These are phyloP conservation scores for Daedalea quercina DNA, from an alignment of 768 basidiomycete species.

Conservation along the genomic window DNA sequence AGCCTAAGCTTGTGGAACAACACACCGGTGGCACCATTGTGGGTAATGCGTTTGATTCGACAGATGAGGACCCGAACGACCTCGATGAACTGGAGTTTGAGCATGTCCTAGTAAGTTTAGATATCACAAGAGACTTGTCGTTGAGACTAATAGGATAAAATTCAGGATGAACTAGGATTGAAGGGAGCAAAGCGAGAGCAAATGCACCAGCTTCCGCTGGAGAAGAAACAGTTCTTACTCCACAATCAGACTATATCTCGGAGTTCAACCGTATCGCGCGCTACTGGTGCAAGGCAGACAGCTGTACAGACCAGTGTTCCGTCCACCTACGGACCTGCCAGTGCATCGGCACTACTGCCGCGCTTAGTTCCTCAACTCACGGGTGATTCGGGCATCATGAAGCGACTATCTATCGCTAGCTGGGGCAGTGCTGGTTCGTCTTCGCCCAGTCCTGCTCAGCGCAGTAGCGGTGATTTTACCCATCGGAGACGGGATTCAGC, in stretches of 20 bases:
- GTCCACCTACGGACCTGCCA: conserved; percentile 56
- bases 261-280: conserved; percentile 26
- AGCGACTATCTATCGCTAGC: conserved; percentile 56
- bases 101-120: conserved; percentile 53
- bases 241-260: conserved; percentile 45
- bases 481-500: conserved; percentile 13
- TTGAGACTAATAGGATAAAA: not conserved
- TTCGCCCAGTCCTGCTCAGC: conserved; percentile 27
- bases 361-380: conserved; percentile 68
- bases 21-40: conserved; percentile 26
- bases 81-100: conserved; percentile 42
- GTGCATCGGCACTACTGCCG: conserved; percentile 49
- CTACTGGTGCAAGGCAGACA: conserved; percentile 20
- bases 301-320: conserved; percentile 23
- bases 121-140: not conserved
- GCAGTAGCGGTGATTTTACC: conserved; percentile 34
- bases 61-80: conserved; percentile 22
- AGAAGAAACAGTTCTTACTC: conserved; percentile 64
- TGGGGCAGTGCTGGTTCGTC: conserved; percentile 43
- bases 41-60: not conserved
- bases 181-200: conserved; percentile 61
- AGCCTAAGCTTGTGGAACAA: conserved; percentile 54
- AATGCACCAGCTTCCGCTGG: conserved; percentile 53
- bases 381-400: conserved; percentile 63
- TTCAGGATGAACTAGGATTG: conserved; percentile 64